A percentile compares a stretch with the other conserved stretches of the same genome.
Evolutionary conservation across 2,329 filamentous ascomycete genomes (phyloP).

Genomic region (Tolypocladium nubicola): DNA sequence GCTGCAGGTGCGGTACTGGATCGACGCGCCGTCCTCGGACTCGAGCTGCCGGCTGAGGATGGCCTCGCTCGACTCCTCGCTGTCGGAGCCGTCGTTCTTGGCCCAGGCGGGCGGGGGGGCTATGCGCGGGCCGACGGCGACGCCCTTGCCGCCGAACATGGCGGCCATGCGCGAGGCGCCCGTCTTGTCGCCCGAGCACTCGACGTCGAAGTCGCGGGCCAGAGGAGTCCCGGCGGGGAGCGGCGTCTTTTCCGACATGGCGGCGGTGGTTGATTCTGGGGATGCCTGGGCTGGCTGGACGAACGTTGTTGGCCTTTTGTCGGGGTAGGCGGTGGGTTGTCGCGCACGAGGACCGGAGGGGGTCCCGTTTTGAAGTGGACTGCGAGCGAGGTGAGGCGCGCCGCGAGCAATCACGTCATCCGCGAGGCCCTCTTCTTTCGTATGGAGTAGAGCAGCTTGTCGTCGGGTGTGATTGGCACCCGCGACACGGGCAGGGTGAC

Average conservation of each 20-base stretch:
- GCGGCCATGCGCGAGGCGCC: constrained; percentile 16
- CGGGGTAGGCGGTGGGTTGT: neutral
- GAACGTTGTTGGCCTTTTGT: too few species aligned
- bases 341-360: neutral
- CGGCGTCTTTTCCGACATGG: constrained; percentile 15
- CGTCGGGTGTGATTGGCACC: neutral
- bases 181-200: constrained; percentile 6
- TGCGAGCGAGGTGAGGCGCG: neutral
- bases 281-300: neutral
- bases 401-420: neutral
- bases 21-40: constrained; percentile 64
- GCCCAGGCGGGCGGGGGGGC: constrained; percentile 30
- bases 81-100: constrained; percentile 27
- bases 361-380: neutral
- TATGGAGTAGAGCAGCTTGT: neutral
- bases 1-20: constrained; percentile 86
- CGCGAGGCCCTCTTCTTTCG: neutral
- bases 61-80: constrained; percentile 33
- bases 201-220: constrained; percentile 14
- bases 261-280: neutral
- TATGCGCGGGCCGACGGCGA: constrained; percentile 41
- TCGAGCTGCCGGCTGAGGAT: constrained; percentile 60
- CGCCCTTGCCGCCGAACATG: constrained; percentile 26
- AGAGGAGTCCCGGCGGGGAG: neutral
- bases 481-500: neutral